A percentile compares a stretch with the other conserved stretches of the same genome.
Evolutionary conservation across 208 protist genomes (phyloP).

Genomic region (Perkinsela sp.): DNA sequence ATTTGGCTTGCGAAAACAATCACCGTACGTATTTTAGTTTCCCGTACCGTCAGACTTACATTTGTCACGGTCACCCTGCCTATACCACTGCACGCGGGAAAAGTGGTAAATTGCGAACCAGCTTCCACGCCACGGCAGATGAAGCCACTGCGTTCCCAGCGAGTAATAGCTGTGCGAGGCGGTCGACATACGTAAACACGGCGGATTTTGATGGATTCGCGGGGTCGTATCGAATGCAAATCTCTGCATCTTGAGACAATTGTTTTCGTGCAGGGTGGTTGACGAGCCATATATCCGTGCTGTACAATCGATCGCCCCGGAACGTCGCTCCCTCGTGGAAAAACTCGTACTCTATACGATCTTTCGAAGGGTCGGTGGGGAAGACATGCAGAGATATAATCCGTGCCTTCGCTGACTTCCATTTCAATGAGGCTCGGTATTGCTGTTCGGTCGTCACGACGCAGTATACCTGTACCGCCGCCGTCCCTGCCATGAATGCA

Average conservation of each 20-base stretch:
- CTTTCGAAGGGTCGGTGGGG: neutral
- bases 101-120: neutral
- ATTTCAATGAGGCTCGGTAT: neutral
- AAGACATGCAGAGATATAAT: neutral
- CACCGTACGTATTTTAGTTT: too few species aligned
- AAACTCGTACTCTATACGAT: neutral
- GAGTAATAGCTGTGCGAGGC: neutral
- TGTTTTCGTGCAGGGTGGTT: neutral
- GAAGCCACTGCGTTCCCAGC: neutral
- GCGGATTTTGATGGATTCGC: neutral
- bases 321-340: neutral
- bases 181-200: neutral
- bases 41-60: too few species aligned
- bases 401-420: neutral
- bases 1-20: too few species aligned
- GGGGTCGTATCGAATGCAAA: neutral
- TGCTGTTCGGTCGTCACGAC: neutral
- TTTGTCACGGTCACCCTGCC: too few species aligned
- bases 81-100: too few species aligned
- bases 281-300: neutral
- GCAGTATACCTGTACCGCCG: neutral
- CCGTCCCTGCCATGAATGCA: neutral
- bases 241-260: neutral
- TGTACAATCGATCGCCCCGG: neutral
- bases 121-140: neutral